A percentile compares a stretch with the other conserved stretches of the same genome.
Conservation (phyloP, 352 stramenopile genomes). For the Phytophthora europaea region DNA sequence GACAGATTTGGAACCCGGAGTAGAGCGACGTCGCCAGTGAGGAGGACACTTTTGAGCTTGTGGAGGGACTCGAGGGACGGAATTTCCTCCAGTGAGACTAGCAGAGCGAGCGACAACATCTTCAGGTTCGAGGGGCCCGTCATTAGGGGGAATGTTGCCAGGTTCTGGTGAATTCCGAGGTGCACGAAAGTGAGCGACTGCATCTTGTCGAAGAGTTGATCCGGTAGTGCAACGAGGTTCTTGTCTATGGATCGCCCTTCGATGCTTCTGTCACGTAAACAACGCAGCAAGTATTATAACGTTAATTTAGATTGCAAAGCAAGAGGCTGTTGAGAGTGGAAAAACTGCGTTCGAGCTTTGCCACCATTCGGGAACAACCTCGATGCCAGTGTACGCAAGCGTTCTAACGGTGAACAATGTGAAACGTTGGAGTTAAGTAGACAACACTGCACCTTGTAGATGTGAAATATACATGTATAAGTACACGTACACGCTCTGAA, state of each 20-base stretch:
- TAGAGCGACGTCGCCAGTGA: not conserved
- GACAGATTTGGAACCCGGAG: slow-evolving; percentile 13
- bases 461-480: not conserved
- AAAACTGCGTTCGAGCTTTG: slow-evolving; percentile 14
- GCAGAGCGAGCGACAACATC: slow-evolving; percentile 20
- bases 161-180: slow-evolving; percentile 26
- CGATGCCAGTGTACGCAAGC: slow-evolving; percentile 32
- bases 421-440: not conserved
- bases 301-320: not conserved
- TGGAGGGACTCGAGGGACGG: slow-evolving; percentile 17
- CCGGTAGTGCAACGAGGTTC: slow-evolving; percentile 33
- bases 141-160: slow-evolving; percentile 24
- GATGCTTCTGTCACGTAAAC: slow-evolving; percentile 24
- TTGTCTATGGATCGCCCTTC: slow-evolving; percentile 17
- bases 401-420: not conserved
- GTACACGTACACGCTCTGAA: slow-evolving; percentile 30
- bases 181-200: slow-evolving; percentile 36
- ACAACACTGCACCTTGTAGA: not conserved
- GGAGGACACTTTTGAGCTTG: slow-evolving; percentile 9
- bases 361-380: slow-evolving; percentile 32
- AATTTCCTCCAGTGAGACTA: slow-evolving; percentile 18
- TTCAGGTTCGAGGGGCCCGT: slow-evolving; percentile 27
- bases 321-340: not conserved
- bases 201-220: slow-evolving; percentile 34
- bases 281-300: not conserved